Conservation (phyloP, 257 asterid species). For the Fraxinus anomala region DNA sequence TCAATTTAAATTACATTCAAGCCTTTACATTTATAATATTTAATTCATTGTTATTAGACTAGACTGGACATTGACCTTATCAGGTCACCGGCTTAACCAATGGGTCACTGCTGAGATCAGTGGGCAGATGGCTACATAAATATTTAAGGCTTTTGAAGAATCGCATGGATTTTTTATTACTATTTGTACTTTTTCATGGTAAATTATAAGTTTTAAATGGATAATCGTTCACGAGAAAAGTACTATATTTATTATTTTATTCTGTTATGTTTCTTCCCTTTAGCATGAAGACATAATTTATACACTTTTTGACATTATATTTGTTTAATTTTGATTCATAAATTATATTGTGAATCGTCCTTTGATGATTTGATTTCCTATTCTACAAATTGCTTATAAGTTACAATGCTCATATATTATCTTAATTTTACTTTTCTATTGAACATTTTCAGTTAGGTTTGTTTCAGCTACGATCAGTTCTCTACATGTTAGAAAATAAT, state of each 20-base stretch:
- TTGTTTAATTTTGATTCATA: neutral
- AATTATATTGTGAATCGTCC: neutral
- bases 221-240: neutral
- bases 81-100: neutral
- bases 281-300: neutral
- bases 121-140: neutral
- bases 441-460: neutral
- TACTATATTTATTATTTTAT: neutral
- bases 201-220: neutral
- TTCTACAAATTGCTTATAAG: neutral
- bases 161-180: neutral
- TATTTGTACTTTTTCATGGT: neutral
- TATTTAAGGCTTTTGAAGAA: neutral
- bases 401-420: neutral
- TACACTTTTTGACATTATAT: neutral
- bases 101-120: neutral
- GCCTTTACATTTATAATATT: too few relatives aligned
- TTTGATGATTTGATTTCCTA: neutral
- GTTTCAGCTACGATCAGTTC: neutral
- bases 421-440: neutral
- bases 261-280: neutral
- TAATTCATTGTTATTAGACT: neutral
- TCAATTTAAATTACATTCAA: neutral
- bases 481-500: neutral
- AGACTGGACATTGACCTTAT: neutral